phyloP scores from a whole-genome alignment of 2,329 filamentous ascomycete species.

The Didymosphaeria variabile region DNA sequence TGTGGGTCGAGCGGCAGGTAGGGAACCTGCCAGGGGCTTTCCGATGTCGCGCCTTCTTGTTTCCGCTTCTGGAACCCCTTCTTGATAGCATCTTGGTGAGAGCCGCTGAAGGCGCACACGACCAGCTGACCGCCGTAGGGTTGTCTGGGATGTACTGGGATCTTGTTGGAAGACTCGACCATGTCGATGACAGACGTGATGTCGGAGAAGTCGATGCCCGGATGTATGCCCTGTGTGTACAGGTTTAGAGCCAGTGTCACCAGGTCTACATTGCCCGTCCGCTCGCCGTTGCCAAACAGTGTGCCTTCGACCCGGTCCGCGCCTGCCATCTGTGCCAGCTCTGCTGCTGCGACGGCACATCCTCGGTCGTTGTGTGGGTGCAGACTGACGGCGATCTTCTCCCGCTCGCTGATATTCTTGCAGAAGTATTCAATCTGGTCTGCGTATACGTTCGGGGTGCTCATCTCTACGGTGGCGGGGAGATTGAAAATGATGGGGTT shows the following conservation, averaged over 20 bases:
- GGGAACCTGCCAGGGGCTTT: constrained; percentile 82
- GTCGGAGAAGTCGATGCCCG: constrained; percentile 90
- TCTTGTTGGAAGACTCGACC: constrained; percentile 93
- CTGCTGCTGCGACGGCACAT: constrained; percentile 86
- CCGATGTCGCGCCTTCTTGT: constrained; percentile 63
- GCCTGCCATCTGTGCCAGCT: constrained; percentile 95
- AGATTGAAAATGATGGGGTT: constrained; percentile 95
- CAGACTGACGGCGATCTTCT: constrained; percentile 87
- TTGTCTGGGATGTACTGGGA: constrained; percentile 86
- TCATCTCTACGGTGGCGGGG: constrained; percentile 93
- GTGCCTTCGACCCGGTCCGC: constrained; percentile 94
- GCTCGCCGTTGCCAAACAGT: constrained; percentile 92
- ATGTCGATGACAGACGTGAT: constrained; percentile 85
- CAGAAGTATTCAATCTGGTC: constrained; percentile 98
- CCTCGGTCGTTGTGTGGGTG: constrained; percentile 96
- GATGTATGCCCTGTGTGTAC: constrained; percentile 90
- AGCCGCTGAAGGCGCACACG: constrained; percentile 90
- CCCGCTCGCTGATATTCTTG: constrained; percentile 80
- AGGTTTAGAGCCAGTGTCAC: constrained; percentile 93
- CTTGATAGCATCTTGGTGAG: constrained; percentile 95
- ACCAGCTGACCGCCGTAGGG: constrained; percentile 92
- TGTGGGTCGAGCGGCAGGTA: constrained; percentile 93
- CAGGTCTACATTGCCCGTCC: constrained; percentile 94
- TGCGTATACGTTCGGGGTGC: constrained; percentile 93
- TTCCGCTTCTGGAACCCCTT: constrained; percentile 81